These are phyloP conservation scores for Talaromyces albobiverticillius DNA, from an alignment of 2,329 filamentous ascomycete species.

Conservation along the genomic window DNA sequence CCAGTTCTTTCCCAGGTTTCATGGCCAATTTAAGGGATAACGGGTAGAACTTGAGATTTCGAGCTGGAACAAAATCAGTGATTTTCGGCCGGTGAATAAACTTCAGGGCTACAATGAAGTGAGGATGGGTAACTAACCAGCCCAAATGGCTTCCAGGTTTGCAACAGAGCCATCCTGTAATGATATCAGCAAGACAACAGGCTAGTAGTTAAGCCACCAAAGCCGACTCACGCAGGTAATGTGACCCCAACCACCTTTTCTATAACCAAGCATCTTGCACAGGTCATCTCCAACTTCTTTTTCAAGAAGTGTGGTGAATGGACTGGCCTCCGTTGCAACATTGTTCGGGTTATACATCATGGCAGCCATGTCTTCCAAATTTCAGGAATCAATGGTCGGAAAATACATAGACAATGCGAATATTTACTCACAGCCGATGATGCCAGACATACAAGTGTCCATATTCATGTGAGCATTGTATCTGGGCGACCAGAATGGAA, in stretches of 20 bases:
- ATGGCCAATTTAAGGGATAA: background rate
- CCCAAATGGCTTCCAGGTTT: constrained; percentile 50
- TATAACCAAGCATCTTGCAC: constrained; percentile 47
- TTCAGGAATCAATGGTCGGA: too few species aligned
- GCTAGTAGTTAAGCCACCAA: too few species aligned
- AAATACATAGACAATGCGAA: too few species aligned
- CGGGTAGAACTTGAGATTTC: constrained; percentile 4
- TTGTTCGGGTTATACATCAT: constrained; percentile 54
- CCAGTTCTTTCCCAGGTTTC: background rate
- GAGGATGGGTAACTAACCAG: too few species aligned
- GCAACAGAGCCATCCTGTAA: constrained; percentile 47
- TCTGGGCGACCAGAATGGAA: constrained; percentile 1
- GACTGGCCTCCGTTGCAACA: constrained; percentile 46
- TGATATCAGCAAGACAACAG: too few species aligned
- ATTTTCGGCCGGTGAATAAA: too few species aligned
- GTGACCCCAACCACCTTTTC: constrained; percentile 44
- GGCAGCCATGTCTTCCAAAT: too few species aligned
- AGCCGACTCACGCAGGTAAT: constrained; percentile 47
- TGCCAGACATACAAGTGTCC: background rate
- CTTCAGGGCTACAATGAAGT: too few species aligned
- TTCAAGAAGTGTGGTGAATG: constrained; percentile 45
- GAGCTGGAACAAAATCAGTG: too few species aligned
- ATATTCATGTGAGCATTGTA: background rate
- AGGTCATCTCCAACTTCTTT: constrained; percentile 46
- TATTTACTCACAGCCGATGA: constrained; percentile 49